phyloP scores from a whole-genome alignment of 441 rosid genomes.

The Syzygium malaccense region DNA sequence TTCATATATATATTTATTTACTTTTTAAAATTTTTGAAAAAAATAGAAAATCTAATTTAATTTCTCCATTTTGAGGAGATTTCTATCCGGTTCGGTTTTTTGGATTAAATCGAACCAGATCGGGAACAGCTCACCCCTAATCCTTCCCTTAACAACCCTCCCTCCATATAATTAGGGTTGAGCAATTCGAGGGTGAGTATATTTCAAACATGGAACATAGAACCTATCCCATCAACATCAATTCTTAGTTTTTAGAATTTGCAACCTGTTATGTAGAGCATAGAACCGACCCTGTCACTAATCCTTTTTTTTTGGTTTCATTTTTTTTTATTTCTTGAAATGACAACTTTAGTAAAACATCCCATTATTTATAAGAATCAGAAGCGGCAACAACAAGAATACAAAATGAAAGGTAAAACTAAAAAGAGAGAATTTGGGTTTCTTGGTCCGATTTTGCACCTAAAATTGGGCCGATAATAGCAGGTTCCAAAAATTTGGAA shows the following conservation, averaged over 20 bases:
- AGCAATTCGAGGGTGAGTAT: background rate
- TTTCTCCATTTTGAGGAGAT: too few relatives aligned
- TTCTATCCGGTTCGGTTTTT: too few relatives aligned
- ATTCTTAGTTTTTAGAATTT: background rate
- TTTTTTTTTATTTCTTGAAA: background rate
- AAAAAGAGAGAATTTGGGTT: background rate
- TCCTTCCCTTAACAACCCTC: background rate
- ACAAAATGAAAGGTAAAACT: background rate
- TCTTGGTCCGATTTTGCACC: fast-evolving
- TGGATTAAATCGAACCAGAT: too few relatives aligned
- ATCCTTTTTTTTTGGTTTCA: background rate
- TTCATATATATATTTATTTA: too few relatives aligned
- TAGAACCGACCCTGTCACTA: fast-evolving
- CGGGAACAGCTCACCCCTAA: too few relatives aligned
- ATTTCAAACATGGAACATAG: background rate
- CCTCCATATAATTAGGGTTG: background rate
- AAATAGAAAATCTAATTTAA: too few relatives aligned
- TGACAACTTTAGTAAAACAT: background rate
- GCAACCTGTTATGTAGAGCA: fast-evolving
- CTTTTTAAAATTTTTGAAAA: too few relatives aligned
- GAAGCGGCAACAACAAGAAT: background rate
- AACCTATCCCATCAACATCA: fast-evolving
- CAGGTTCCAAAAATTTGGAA: background rate
- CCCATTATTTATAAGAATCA: too few relatives aligned
- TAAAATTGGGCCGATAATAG: fast-evolving